phyloP scores from a whole-genome alignment of 768 basidiomycete genomes.

The Hygrophorus pudorinus region DNA sequence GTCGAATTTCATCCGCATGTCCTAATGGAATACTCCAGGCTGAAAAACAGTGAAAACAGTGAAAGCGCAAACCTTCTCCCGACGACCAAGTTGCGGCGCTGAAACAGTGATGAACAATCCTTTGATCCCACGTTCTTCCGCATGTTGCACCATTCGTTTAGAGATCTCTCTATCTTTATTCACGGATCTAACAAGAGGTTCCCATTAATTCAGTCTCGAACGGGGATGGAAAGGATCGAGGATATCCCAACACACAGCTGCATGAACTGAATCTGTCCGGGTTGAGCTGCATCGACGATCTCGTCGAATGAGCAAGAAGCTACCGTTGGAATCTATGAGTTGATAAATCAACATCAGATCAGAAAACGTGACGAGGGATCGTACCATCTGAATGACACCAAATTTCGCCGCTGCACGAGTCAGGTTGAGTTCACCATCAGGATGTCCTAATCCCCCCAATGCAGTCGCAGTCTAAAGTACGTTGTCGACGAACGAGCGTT shows the following conservation, averaged over 20 bases:
- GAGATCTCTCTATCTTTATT: constrained; percentile 85
- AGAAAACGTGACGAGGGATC: background rate
- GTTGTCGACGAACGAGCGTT: constrained; percentile 6
- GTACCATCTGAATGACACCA: constrained; percentile 41
- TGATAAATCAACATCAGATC: background rate
- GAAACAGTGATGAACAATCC: constrained; percentile 96
- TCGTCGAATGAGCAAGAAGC: constrained; percentile 96
- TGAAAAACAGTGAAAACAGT: background rate
- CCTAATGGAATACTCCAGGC: constrained; percentile 25
- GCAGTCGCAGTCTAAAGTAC: constrained; percentile 62
- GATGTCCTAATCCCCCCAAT: constrained; percentile 89
- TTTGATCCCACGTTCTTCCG: constrained; percentile 84
- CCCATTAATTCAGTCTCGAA: background rate
- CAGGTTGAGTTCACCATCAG: constrained; percentile 87
- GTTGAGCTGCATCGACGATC: constrained; percentile 75
- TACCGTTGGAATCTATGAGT: constrained; percentile 77
- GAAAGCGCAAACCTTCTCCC: constrained; percentile 48
- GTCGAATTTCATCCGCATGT: constrained; percentile 95
- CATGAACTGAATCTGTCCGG: constrained; percentile 75
- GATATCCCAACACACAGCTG: constrained; percentile 78
- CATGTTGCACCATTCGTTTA: constrained; percentile 79
- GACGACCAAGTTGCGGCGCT: constrained; percentile 89
- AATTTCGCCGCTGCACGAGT: constrained; percentile 85
- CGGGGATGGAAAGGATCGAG: background rate
- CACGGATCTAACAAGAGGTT: constrained; percentile 46